A percentile compares a stretch with the other conserved stretches of the same genome.
Conservation (phyloP, 768 basidiomycete species). For the Kwoniella mangroviensis region DNA sequence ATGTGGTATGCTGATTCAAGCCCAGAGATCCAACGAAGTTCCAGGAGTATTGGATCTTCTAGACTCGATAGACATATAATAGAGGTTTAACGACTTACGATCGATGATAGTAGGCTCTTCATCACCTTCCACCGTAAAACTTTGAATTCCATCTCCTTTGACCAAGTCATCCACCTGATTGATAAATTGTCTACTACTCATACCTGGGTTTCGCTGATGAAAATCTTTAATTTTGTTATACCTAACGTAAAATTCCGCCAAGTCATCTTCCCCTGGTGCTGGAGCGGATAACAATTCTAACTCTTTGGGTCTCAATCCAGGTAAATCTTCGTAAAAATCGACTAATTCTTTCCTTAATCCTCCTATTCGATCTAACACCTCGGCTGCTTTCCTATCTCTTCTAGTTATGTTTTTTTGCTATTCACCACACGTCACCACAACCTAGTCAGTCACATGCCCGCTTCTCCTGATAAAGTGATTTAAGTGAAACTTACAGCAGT, state of each 20-base stretch:
- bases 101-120: slow-evolving; percentile 73
- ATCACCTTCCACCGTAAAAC: slow-evolving; percentile 67
- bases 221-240: slow-evolving; percentile 95
- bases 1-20: too few relatives aligned
- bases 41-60: too few relatives aligned
- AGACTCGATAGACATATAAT: too few relatives aligned
- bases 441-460: not conserved
- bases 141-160: slow-evolving; percentile 61
- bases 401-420: slow-evolving; percentile 53
- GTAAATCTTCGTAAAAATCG: slow-evolving; percentile 76
- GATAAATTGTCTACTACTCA: slow-evolving; percentile 70
- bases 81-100: slow-evolving; percentile 64
- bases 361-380: slow-evolving; percentile 82
- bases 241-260: slow-evolving; percentile 93
- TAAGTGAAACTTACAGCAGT: slow-evolving; percentile 51
- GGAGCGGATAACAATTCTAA: slow-evolving; percentile 51
- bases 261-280: slow-evolving; percentile 61
- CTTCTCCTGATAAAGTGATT: not conserved
- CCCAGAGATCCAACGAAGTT: too few relatives aligned
- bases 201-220: slow-evolving; percentile 93
- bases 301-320: slow-evolving; percentile 60
- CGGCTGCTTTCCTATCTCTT: slow-evolving; percentile 85
- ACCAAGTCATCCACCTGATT: slow-evolving; percentile 76
- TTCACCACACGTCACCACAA: slow-evolving; percentile 1
- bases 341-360: slow-evolving; percentile 70